These are phyloP conservation scores for Pythium biforme DNA, from an alignment of 352 stramenopile genomes.

Conservation along the genomic window DNA sequence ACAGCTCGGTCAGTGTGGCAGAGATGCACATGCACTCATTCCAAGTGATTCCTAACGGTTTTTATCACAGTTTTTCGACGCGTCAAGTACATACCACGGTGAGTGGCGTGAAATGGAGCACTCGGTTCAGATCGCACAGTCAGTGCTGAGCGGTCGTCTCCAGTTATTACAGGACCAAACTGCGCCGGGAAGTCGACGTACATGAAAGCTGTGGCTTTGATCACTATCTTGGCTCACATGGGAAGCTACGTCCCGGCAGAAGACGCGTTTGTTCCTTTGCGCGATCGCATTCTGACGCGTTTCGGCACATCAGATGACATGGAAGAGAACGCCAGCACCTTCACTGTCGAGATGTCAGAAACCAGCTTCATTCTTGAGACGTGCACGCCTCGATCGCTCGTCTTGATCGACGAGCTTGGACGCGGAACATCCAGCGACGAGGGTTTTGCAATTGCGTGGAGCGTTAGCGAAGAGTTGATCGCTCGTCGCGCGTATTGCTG, in stretches of 20 bases:
- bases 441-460: conserved; percentile 88
- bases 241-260: conserved; percentile 88
- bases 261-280: conserved; percentile 77
- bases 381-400: conserved; percentile 62
- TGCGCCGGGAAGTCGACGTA: conserved; percentile 92
- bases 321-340: conserved; percentile 92
- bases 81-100: conserved; percentile 27
- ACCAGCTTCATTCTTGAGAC: conserved; percentile 84
- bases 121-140: neutral
- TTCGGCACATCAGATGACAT: conserved; percentile 93
- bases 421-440: conserved; percentile 89
- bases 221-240: conserved; percentile 91
- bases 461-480: conserved; percentile 83
- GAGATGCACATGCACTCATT: neutral
- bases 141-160: neutral
- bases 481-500: conserved; percentile 67
- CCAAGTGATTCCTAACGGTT: neutral
- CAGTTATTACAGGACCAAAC: conserved; percentile 90
- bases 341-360: conserved; percentile 91
- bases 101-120: neutral
- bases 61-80: conserved; percentile 26
- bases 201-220: conserved; percentile 77
- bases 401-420: conserved; percentile 92
- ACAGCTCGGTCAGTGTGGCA: conserved; percentile 58
- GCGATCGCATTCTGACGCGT: conserved; percentile 88